Evolutionary conservation across 257 asterid genomes (phyloP).

Genomic region (Nemophila menziesii): DNA sequence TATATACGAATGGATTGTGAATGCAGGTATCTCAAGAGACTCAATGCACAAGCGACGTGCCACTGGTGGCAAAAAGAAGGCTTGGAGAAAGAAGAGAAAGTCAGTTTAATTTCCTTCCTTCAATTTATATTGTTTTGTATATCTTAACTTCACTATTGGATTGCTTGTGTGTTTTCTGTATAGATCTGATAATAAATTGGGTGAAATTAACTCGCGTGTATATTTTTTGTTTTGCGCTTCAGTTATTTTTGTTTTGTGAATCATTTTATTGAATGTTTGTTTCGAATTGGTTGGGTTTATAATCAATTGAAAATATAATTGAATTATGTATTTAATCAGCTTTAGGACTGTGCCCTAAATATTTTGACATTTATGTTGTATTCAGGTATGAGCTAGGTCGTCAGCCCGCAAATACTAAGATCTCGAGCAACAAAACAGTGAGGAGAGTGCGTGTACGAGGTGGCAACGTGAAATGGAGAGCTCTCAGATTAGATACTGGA

Average conservation of each 20-base stretch:
- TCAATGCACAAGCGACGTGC: conserved; percentile 55
- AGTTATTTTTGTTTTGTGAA: too few relatives aligned
- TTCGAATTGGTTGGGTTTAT: background rate
- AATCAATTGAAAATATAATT: too few relatives aligned
- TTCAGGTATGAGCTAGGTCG: conserved; percentile 78
- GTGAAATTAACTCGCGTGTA: background rate
- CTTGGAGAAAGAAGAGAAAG: conserved; percentile 62
- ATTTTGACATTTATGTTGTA: background rate
- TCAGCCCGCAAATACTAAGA: conserved; percentile 68
- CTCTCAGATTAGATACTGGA: conserved; percentile 60
- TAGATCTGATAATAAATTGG: background rate
- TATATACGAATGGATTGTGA: conserved; percentile 5
- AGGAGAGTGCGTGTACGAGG: conserved; percentile 59
- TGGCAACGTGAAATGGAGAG: conserved; percentile 72
- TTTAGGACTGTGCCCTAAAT: background rate
- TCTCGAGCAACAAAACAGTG: conserved; percentile 64
- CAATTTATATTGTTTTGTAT: background rate
- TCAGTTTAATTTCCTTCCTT: background rate
- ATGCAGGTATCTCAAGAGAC: conserved; percentile 40
- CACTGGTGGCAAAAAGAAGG: conserved; percentile 50
- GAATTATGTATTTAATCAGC: background rate
- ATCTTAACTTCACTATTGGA: too few relatives aligned
- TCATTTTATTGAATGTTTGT: background rate
- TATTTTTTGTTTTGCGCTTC: background rate
- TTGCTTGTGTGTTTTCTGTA: background rate